A percentile compares a stretch with the other conserved stretches of the same genome.
Evolutionary conservation across 257 asterid species (phyloP).

Genomic region (Linderniella brevidens): DNA sequence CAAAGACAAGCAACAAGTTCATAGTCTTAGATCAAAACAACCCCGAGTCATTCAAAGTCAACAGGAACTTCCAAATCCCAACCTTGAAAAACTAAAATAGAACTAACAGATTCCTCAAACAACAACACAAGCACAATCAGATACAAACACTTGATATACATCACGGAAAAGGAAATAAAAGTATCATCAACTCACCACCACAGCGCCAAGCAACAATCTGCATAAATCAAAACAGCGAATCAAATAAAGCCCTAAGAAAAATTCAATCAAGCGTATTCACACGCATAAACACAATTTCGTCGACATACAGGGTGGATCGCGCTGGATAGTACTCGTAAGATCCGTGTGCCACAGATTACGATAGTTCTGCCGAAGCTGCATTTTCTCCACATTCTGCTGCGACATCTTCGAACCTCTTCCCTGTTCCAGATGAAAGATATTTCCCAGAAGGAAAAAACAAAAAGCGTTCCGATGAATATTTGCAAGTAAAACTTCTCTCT

Average conservation of each 20-base stretch:
- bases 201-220: slow-evolving; percentile 87
- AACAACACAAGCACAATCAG: slow-evolving; percentile 9
- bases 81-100: too few relatives aligned
- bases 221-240: slow-evolving; percentile 10
- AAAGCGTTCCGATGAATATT: too few relatives aligned
- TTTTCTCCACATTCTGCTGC: slow-evolving; percentile 58
- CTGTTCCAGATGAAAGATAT: too few relatives aligned
- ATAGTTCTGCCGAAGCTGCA: slow-evolving; percentile 81
- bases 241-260: slow-evolving; percentile 3
- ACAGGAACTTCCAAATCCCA: too few relatives aligned
- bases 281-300: background rate
- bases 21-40: too few relatives aligned
- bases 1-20: too few relatives aligned
- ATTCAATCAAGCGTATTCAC: background rate
- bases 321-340: slow-evolving; percentile 60
- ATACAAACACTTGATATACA: background rate
- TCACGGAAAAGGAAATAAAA: background rate
- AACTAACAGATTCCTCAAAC: background rate
- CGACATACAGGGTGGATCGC: slow-evolving; percentile 66
- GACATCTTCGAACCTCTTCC: slow-evolving; percentile 19
- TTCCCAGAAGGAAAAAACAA: too few relatives aligned
- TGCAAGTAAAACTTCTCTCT: too few relatives aligned
- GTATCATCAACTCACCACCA: slow-evolving; percentile 60
- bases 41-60: too few relatives aligned
- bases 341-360: slow-evolving; percentile 97